Base-by-base conservation (phyloP, 192 early-diverging fungal species). In the Entomortierella beljakovae region DNA sequence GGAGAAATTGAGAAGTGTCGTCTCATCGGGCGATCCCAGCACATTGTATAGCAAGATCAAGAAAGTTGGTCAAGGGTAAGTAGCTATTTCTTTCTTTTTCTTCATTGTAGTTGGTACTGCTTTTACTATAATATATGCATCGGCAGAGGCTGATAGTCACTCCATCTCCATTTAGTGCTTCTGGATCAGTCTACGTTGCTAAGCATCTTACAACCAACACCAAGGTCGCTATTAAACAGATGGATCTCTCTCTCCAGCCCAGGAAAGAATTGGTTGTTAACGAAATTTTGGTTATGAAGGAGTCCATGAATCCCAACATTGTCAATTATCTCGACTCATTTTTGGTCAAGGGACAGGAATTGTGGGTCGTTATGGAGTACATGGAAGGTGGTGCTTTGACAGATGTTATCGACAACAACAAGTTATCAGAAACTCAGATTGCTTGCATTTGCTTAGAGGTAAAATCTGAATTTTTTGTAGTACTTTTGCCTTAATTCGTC, bases 311-410 rank as follows among this genome's bases (percentile, higher is more conserved):
- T 79, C 91, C 93, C 66, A 99, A 98, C 82, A 97, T 99, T 89
- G 96, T 98, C 83, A 99, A 99, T 83, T 99, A 93, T 68, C 84
- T 96, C 42, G 97, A 98, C 83, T 88, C 93, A 9, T 99, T 93
- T 81, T 81, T 99, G 67, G 90, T 97, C 63, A 92, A 91, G 82
- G 86, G 86, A 16, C 76, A 68, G 26, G 97, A 98, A 51, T 86
- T 99, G 62, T 99, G 98, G 98, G 94, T 99, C n/a, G 91, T 99
- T 38, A 96, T 99, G 95, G 98, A 99, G 85, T 96, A 93, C 84
- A 99, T 99, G 97, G 98, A 98, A 80, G 98, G 96, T 48, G 98
- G 98, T 52, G 90, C 97, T 29, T 86, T 99, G 80, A 99, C 96
- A 20, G 97, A 99, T 76, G 93, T 98, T 32, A 98, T 99, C 80